These are phyloP conservation scores for Litchi chinensis DNA, from an alignment of 345 rosid species.

Conservation along the genomic window DNA sequence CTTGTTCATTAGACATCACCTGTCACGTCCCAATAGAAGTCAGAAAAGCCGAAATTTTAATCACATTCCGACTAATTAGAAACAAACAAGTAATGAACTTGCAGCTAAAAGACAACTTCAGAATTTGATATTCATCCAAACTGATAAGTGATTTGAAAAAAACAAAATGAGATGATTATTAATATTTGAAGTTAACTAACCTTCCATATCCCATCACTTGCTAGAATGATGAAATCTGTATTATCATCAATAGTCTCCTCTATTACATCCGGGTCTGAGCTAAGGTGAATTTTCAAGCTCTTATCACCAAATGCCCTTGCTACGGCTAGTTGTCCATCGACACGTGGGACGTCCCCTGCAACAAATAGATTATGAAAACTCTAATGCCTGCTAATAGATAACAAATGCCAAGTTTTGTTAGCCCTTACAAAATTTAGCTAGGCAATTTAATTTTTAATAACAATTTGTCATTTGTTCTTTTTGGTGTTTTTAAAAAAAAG, in stretches of 20 bases:
- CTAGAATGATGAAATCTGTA: slow-evolving; percentile 63
- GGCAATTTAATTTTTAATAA: neutral
- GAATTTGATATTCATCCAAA: neutral
- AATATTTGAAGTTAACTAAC: slow-evolving; percentile 31
- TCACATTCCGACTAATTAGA: neutral
- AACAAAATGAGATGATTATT: neutral
- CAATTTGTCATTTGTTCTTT: neutral
- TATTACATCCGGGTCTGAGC: slow-evolving; percentile 74
- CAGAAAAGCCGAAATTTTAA: neutral
- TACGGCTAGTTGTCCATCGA: slow-evolving; percentile 89
- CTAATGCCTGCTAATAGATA: neutral
- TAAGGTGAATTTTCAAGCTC: slow-evolving; percentile 82
- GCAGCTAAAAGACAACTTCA: neutral
- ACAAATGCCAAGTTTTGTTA: neutral
- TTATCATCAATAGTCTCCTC: slow-evolving; percentile 42
- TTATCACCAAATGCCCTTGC: slow-evolving; percentile 93
- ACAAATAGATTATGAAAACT: slow-evolving; percentile 5
- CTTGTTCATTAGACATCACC: slow-evolving; percentile 86
- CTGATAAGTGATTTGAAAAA: neutral
- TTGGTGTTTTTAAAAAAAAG: too few relatives aligned
- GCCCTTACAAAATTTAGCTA: slow-evolving; percentile 1
- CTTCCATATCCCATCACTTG: slow-evolving; percentile 97
- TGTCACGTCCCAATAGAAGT: slow-evolving; percentile 21
- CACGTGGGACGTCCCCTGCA: slow-evolving; percentile 89
- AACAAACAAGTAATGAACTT: neutral